Percentiles rank a stretch among this genome's conserved stretches.
These are phyloP conservation scores for Xylaria sp. DNA, from an alignment of 2,329 filamentous ascomycete genomes.

Conservation along the genomic window DNA sequence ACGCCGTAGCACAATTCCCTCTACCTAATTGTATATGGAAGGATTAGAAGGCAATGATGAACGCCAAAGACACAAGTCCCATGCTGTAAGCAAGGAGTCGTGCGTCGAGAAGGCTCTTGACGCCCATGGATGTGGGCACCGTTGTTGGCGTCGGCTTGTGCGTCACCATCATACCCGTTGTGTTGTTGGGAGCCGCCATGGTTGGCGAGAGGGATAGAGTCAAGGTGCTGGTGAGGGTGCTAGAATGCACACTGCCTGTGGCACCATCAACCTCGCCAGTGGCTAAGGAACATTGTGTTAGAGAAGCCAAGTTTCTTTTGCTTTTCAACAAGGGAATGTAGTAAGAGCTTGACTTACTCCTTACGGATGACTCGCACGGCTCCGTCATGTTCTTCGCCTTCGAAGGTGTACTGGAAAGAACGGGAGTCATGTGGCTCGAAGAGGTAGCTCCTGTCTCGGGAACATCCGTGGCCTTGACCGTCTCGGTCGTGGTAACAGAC, in stretches of 20 bases:
- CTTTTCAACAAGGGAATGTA: no score
- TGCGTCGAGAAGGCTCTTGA: not conserved
- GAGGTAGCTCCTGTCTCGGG: not conserved
- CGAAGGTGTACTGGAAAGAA: not conserved
- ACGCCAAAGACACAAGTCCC: constrained; percentile 1
- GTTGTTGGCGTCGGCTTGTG: constrained; percentile 4
- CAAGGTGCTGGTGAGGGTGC: not conserved
- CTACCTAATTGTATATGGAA: not conserved
- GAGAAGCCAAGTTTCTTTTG: not conserved
- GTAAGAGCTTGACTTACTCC: not conserved
- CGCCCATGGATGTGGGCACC: constrained; percentile 2
- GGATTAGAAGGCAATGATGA: not conserved
- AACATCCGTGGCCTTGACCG: not conserved
- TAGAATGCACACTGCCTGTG: not conserved
- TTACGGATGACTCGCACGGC: not conserved
- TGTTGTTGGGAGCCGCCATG: not conserved
- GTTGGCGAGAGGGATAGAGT: not conserved
- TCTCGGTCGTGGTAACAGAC: not conserved
- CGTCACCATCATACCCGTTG: not conserved
- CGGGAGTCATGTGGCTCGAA: not conserved
- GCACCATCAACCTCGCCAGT: constrained; percentile 12
- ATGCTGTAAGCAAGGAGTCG: not conserved
- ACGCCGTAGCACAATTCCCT: not conserved
- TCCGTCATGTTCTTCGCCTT: not conserved
- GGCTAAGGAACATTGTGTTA: not conserved